Base-by-base conservation (phyloP, 192 early-diverging fungal genomes). In the Backusella parvicylindrica region DNA sequence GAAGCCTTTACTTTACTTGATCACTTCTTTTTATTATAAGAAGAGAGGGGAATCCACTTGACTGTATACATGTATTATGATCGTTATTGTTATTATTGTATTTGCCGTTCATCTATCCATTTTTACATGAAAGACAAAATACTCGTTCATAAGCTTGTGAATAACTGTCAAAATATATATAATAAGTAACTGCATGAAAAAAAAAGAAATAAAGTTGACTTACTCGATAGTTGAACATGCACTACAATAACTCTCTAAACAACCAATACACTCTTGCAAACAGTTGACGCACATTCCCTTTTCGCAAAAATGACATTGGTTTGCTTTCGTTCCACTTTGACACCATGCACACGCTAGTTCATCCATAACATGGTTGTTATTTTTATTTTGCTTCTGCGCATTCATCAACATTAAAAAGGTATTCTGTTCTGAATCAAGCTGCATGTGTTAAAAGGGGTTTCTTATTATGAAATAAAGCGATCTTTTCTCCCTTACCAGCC, bases 181-280 rank as follows among this genome's bases (percentile, higher is more conserved):
- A 2, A 33, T 32, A 36, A 26, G 36, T 73, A 18, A 31, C 8
- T 30, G 33, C 16, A 41, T n/a, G 23, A 33, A 74, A 70, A n/a
- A 70, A 69, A 35, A 33, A 64, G 28, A 26, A 31, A 30, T 32
- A 21, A 49, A 71, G 0, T 2, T n/a, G n/a, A 0, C 76, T 77
- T 72, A 77, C 76, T 77, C 76, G 9, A 72, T 72, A n/a, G 72
- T 35, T 21, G 36, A 53, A 30, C 76, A 77, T 8, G 60, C 26
- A 15, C 49, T 50, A 18, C 76, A 77, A 50, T 47, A 77, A 12
- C 32, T 21, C 8, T 49, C 11, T 18, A 72, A 31, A 53, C 76
- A 77, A 23, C 15, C 21, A 36, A 32, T 30, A 13, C 76, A 77
- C 8, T 33, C 28, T 65, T 77, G 69, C 4, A 66, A 7, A 43